Percentiles rank a stretch among this genome's conserved stretches.
phyloP scores from a whole-genome alignment of 495 filamentous ascomycete species.

The Symbiotaphrina buchneri region DNA sequence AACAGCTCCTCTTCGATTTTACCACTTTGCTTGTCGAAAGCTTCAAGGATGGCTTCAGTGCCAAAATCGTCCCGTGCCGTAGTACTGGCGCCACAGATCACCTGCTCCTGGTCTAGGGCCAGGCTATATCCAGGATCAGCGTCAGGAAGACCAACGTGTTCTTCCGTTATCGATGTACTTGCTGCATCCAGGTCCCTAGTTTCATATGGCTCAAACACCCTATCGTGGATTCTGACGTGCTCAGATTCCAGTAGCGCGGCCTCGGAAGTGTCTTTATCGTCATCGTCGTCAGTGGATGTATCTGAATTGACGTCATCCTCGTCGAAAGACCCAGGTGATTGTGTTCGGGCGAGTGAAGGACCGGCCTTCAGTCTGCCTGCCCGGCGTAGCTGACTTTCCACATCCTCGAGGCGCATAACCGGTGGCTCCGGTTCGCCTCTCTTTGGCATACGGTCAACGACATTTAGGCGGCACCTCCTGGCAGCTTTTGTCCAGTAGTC shows the following conservation, averaged over 20 bases:
- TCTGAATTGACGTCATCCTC: constrained; percentile 9
- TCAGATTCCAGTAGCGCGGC: no score
- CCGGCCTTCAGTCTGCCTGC: not conserved
- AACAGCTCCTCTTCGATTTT: constrained; percentile 30
- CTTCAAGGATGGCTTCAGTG: constrained; percentile 30
- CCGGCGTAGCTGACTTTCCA: constrained; percentile 23
- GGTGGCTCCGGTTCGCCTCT: constrained; percentile 12
- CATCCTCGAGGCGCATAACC: constrained; percentile 26
- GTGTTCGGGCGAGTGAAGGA: constrained; percentile 4
- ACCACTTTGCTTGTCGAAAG: constrained; percentile 24
- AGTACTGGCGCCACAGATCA: no score
- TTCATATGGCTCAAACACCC: constrained; percentile 6
- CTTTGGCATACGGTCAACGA: no score
- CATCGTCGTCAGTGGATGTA: constrained; percentile 6
- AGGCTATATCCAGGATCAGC: constrained; percentile 10
- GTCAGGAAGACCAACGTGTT: no score
- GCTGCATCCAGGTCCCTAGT: constrained; percentile 6
- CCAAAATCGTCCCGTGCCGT: no score
- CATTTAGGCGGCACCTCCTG: constrained; percentile 31
- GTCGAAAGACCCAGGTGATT: constrained; percentile 6
- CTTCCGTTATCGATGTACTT: constrained; percentile 8
- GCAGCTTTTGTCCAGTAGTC: constrained; percentile 37
- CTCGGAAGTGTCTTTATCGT: constrained; percentile 7
- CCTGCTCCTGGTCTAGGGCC: constrained; percentile 13
- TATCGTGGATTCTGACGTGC: no score